Base-by-base conservation (phyloP, 2,329 filamentous ascomycete genomes). In the Tolypocladium album region DNA sequence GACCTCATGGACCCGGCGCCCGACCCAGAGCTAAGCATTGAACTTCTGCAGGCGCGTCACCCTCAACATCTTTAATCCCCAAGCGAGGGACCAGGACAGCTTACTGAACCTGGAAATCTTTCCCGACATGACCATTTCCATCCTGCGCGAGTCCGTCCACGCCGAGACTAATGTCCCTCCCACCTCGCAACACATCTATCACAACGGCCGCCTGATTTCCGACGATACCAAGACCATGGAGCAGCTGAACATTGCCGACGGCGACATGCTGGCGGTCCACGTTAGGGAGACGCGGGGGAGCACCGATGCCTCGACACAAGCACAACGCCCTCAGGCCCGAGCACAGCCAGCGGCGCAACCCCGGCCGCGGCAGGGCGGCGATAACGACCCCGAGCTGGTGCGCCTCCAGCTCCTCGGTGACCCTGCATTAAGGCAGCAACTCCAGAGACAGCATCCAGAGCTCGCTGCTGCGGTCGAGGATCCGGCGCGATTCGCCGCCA, bases 191-290 rank as follows among this genome's bases (percentile, higher is more conserved):
- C 87, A 91, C 70, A 87, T 97, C 70, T 95, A 94, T 76, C 89
- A 93, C 77, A 95, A 97, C 72, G 94, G 93, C 65, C 84, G 85
- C 65, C 83, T 92, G 50, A 85, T 99, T 59, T 82, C 79, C 65
- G 87, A 92, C 74, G 88, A 92, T 68, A 75, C 82, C 61, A 88
- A 92, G 73, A 96, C 92, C 3, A 83, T 99, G 70, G 85, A 92
- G 66, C 82, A 93, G 68, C 82, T 92, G 39, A 83, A 88, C 50
- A 88, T 99, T 67, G 84, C 80, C 56, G 90, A 97, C 75, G 91
- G 91, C 59, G 94, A 97, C 70, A 92, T 99, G 89, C 79, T 99
- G 64, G 91, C 89, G 38, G 83, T 97, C 66, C 89, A 96, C 71
- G 88, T 96, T 62, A 75, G 84, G 62, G 81, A 85, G 66, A 82